Conservation (phyloP, 805 yeast genomes). For the Sugiyamaella mastotermitis region DNA sequence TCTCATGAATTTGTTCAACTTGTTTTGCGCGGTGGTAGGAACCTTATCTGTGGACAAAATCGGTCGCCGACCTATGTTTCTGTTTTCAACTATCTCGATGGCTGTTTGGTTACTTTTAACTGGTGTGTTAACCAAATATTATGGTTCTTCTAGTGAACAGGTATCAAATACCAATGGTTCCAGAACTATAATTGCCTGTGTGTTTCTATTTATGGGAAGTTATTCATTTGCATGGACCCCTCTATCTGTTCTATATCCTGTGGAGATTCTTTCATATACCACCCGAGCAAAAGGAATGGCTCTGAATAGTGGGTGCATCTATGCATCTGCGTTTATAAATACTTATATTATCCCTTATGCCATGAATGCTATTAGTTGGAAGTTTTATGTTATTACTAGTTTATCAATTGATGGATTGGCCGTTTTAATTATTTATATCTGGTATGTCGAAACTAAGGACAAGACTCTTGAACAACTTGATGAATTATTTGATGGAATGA, state of each 20-base stretch:
- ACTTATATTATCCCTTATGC: conserved; percentile 36
- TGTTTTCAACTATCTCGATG: conserved; percentile 10
- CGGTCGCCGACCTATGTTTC: conserved; percentile 15
- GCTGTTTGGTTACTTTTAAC: too few relatives aligned
- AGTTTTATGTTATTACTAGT: conserved; percentile 36
- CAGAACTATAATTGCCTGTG: conserved; percentile 15
- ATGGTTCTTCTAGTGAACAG: conserved; percentile 23
- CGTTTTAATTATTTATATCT: conserved; percentile 28
- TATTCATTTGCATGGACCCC: conserved; percentile 15
- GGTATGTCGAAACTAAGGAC: conserved; percentile 39
- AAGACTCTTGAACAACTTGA: conserved; percentile 40
- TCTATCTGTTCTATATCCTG: conserved; percentile 15
- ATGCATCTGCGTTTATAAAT: conserved; percentile 26
- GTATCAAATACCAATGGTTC: too few relatives aligned
- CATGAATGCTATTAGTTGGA: conserved; percentile 38
- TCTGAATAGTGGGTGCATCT: conserved; percentile 25
- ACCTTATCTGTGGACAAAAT: conserved; percentile 10
- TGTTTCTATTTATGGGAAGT: conserved; percentile 12
- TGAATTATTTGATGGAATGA: conserved; percentile 38
- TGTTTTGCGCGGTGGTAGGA: conserved; percentile 3
- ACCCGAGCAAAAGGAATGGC: conserved; percentile 40
- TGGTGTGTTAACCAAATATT: too few relatives aligned
- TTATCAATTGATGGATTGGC: conserved; percentile 26
- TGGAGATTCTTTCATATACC: conserved; percentile 22
- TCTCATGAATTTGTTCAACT: conserved; percentile 5